Evolutionary conservation across 768 basidiomycete genomes (phyloP), one percentile per base, ranked within the genome.

Genomic region (Rhizopogon sp.): DNA sequence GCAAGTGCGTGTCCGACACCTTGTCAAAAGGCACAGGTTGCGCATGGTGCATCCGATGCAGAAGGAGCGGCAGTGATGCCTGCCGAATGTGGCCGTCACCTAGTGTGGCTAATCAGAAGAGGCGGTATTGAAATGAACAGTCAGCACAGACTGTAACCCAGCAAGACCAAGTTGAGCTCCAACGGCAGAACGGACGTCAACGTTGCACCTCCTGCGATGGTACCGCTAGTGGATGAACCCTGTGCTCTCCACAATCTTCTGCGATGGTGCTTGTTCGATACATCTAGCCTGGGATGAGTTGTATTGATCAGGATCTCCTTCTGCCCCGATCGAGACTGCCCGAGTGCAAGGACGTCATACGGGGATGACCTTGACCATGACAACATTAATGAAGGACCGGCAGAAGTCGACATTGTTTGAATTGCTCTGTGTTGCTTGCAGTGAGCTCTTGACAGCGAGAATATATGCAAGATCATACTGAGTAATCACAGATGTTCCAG

Each of bases 81-180:
- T 73, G 76, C 39, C 79, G 75, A 40, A 86, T 62, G 42, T 57
- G 60, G 1, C 84, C 84, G 67, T 85, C 82, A 39, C 75, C 84
- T 85, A 39, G 9, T 5, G 54, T 47, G 39, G 11, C 47, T 28
- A 14, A 43, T 39, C 22, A 43, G 29, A 9, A 50, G 20, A n/a
- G 22, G n/a, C 11, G 8, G 16, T 10, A 50, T 25, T 22, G 5
- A 10, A 31, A 11, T 31, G 47, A 4, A 50, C n/a, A 4, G 33
- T 25, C 20, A 49, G 52, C 3, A 67, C 81, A 35, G 59, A 89
- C 89, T 77, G 59, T 77, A 82, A 40, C 90, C 92, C 44, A 85
- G 69, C 35, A 92, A 60, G 25, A 93, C 72, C 0, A 68, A 53
- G 37, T 83, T 79, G 0, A 81, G 67, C 43, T 84, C 83, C 7